Evolutionary conservation across 495 filamentous ascomycete species (phyloP), one percentile per base, ranked within the genome.

Genomic region (Massariosphaeria phaeospora): DNA sequence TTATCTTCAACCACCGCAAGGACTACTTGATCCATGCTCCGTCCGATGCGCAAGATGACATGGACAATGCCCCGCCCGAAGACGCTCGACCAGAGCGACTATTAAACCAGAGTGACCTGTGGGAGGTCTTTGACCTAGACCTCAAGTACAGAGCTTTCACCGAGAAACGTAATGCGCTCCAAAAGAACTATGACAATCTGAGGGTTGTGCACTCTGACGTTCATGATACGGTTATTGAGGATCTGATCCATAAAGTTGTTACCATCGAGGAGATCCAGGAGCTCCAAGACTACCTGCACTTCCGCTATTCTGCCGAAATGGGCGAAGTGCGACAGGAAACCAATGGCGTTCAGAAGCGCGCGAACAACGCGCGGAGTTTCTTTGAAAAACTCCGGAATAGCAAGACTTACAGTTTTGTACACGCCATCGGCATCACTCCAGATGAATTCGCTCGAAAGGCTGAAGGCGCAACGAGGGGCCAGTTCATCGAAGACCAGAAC

Each of bases 1-100:
- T 93, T 66, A 90, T 98, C 58, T 96, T 96, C 70, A 94, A 97
- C 65, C 91, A 98, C 61, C 88, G 94, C 31, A 91, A 95, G 68
- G 93, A 98, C 67, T 97, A 97, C 68, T 81, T 98, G 55, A 96
- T 97, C 55, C 89, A 98, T 62, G 84, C 89, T 40, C 83, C 83
- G 51, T 89, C 88, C 68, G 79, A 85, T 13, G 73, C 80, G 29
- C 50, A 70, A 5, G 90, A 88, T 69, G 79, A 85, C 11, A 73
- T 79, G 26, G 58, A 71, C 13, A 72, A 76, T 17, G 75, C 77
- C 46, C 69, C 71, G 9, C 82, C 84, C 46, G 81, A 80, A 18
- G 83, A 87, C 61, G 83, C 79, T 2, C 79, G 82, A 10, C 58
- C 62, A 20, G 88, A 95, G 72, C 93, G 94, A 66, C 78, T 98